phyloP scores from a whole-genome alignment of 2,329 filamentous ascomycete genomes.

The Sarocladiaceae sp. region DNA sequence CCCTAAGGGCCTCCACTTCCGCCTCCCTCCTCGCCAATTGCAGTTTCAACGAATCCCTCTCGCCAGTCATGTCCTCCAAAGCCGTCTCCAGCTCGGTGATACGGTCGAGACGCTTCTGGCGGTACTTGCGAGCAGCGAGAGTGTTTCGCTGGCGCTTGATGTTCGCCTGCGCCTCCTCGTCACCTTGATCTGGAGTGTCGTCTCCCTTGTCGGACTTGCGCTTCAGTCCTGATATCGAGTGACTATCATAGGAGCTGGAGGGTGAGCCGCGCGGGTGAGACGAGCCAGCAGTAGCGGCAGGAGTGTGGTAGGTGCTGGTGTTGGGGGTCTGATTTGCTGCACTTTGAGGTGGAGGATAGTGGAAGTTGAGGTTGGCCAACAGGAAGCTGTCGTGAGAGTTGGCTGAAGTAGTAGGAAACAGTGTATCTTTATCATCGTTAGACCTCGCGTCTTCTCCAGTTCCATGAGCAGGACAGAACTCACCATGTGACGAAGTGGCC shows the following conservation, averaged over 20 bases:
- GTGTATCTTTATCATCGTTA: background rate
- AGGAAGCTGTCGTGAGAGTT: constrained; percentile 1
- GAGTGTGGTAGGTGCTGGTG: background rate
- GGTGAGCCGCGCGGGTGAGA: constrained; percentile 2
- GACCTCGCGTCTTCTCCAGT: too few species aligned
- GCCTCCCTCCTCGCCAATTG: constrained; percentile 61
- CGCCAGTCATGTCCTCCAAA: constrained; percentile 53
- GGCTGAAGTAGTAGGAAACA: background rate
- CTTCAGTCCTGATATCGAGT: constrained; percentile 8
- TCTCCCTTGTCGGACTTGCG: constrained; percentile 16
- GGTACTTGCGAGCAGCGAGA: constrained; percentile 66
- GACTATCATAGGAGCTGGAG: background rate
- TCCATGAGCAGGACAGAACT: too few species aligned
- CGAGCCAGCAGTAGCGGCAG: background rate
- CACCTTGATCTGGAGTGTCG: constrained; percentile 7
- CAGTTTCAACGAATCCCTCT: constrained; percentile 60
- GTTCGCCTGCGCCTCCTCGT: constrained; percentile 19
- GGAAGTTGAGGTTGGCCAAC: background rate
- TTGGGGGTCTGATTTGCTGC: background rate
- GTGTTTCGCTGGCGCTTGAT: constrained; percentile 64
- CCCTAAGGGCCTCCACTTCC: constrained; percentile 57
- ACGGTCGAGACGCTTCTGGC: constrained; percentile 66
- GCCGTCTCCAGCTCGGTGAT: constrained; percentile 57
- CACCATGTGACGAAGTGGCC: constrained; percentile 2
- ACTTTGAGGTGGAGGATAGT: background rate